Conservation (phyloP, 306 rosid genomes). For the Prosopis cineraria region DNA sequence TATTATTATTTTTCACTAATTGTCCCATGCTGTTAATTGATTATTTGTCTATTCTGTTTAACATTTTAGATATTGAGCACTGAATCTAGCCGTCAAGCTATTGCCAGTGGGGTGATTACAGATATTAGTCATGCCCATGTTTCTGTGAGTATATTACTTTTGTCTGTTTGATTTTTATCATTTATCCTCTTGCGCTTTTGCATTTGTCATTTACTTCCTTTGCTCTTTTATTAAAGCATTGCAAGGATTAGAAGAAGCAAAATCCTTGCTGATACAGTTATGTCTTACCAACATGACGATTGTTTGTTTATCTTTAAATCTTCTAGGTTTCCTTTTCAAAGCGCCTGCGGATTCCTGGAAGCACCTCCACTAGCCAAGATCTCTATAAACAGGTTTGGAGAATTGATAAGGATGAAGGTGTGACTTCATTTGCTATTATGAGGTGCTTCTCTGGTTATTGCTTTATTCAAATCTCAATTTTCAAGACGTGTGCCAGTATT, state of each 20-base stretch:
- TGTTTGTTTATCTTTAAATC: slow-evolving; percentile 9
- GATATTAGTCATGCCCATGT: slow-evolving; percentile 68
- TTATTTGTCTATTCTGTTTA: slow-evolving; percentile 16
- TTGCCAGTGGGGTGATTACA: slow-evolving; percentile 78
- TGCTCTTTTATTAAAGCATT: neutral
- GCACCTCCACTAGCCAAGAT: slow-evolving; percentile 57
- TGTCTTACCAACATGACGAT: slow-evolving; percentile 22
- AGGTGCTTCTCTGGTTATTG: slow-evolving; percentile 52
- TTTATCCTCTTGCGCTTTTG: neutral
- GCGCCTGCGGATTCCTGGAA: slow-evolving; percentile 72
- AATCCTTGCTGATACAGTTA: slow-evolving; percentile 21
- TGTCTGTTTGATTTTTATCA: slow-evolving; percentile 17
- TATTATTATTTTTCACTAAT: slow-evolving; percentile 9
- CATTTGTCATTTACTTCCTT: slow-evolving; percentile 23
- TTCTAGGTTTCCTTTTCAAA: slow-evolving; percentile 82
- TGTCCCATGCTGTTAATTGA: slow-evolving; percentile 8
- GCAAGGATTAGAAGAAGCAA: slow-evolving; percentile 1
- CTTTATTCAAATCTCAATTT: slow-evolving; percentile 21
- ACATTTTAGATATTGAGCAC: slow-evolving; percentile 70
- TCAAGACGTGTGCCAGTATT: slow-evolving; percentile 12
- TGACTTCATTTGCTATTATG: slow-evolving; percentile 83
- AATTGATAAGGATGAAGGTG: slow-evolving; percentile 80
- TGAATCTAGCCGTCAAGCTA: slow-evolving; percentile 59
- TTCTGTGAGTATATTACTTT: slow-evolving; percentile 63
- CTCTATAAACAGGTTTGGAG: slow-evolving; percentile 79